Evolutionary conservation across 2,329 filamentous ascomycete species (phyloP).

Genomic region (Diaporthe vaccinii): DNA sequence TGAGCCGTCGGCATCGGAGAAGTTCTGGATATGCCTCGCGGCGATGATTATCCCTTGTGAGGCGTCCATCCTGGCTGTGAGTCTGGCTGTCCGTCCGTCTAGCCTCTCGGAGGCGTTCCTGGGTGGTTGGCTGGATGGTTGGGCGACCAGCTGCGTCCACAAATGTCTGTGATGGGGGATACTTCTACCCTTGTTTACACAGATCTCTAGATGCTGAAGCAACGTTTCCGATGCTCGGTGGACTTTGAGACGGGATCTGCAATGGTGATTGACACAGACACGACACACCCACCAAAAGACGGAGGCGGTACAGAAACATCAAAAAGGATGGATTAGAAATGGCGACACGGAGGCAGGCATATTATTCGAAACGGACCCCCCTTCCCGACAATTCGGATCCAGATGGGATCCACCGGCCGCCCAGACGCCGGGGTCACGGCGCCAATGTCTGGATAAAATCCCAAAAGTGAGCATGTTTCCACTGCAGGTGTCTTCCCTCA

Average conservation of each 20-base stretch:
- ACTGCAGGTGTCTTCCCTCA: background rate
- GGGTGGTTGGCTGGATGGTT: background rate
- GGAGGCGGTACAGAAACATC: background rate
- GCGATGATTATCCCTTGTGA: slow-evolving; percentile 40
- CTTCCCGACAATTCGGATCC: slow-evolving; percentile 25
- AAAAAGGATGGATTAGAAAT: background rate
- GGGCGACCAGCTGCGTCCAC: background rate
- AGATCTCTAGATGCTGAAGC: background rate
- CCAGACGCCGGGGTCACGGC: slow-evolving; percentile 12
- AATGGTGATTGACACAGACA: background rate
- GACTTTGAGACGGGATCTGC: background rate
- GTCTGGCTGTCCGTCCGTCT: background rate
- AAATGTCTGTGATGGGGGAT: background rate
- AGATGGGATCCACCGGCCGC: slow-evolving; percentile 18
- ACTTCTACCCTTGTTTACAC: background rate
- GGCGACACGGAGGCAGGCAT: slow-evolving; percentile 4
- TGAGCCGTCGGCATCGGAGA: slow-evolving; percentile 50
- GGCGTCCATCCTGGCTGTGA: slow-evolving; percentile 34
- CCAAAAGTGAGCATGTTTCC: slow-evolving; percentile 24
- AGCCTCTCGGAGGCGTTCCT: background rate
- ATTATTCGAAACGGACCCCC: slow-evolving; percentile 8
- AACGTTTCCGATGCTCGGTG: background rate
- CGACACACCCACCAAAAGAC: background rate
- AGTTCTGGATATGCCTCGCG: slow-evolving; percentile 57
- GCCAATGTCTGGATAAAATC: slow-evolving; percentile 8